Evolutionary conservation across 1,139 yeast species (phyloP).

Genomic region (Yamadazyma atlantica): DNA sequence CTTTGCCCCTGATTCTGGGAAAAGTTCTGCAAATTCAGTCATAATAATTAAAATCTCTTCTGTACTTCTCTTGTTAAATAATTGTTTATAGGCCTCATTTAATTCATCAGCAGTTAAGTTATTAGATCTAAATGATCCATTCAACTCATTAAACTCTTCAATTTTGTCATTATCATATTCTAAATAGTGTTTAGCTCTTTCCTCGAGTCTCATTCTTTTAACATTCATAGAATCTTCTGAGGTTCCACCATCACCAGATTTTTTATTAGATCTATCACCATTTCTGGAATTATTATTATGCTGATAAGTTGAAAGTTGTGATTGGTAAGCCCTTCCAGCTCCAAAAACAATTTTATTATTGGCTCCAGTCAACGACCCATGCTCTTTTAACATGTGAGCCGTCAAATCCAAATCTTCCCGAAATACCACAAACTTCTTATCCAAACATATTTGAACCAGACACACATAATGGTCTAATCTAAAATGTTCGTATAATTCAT

Average conservation of each 20-base stretch:
- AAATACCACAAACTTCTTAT: conserved; percentile 88
- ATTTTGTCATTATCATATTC: conserved; percentile 51
- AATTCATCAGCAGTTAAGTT: conserved; percentile 51
- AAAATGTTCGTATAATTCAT: conserved; percentile 74
- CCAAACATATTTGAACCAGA: conserved; percentile 78
- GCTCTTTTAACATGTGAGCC: conserved; percentile 86
- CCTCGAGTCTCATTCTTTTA: conserved; percentile 69
- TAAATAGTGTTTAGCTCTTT: conserved; percentile 79
- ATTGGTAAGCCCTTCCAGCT: conserved; percentile 52
- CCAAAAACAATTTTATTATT: conserved; percentile 44
- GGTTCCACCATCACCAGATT: conserved; percentile 16
- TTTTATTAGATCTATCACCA: conserved; percentile 6
- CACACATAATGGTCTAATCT: conserved; percentile 73
- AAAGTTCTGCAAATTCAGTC: conserved; percentile 57
- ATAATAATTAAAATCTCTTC: conserved; percentile 55
- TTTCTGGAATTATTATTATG: conserved; percentile 12
- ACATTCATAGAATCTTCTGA: conserved; percentile 47
- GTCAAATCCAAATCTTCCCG: conserved; percentile 82
- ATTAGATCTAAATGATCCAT: conserved; percentile 48
- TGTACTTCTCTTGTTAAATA: conserved; percentile 45
- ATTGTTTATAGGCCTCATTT: conserved; percentile 44
- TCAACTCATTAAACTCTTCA: conserved; percentile 49
- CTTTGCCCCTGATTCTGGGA: conserved; percentile 35
- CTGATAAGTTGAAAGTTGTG: conserved; percentile 65
- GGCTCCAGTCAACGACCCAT: conserved; percentile 59